Conservation (phyloP, 257 asterid genomes). For the Nicotiana benthamiana region DNA sequence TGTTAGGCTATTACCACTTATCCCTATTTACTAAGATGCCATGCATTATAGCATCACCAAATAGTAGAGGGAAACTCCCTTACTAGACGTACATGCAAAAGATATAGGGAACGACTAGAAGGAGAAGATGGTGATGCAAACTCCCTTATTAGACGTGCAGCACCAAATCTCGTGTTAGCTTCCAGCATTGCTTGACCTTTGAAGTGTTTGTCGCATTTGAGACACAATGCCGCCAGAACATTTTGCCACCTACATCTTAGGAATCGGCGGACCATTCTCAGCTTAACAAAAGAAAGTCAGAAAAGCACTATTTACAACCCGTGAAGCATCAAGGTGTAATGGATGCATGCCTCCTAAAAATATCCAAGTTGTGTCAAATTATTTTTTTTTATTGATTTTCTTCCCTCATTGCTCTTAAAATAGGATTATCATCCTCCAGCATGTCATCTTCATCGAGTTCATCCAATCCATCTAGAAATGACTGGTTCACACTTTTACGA, state of each 20-base stretch:
- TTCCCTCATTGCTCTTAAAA: slow-evolving; percentile 33
- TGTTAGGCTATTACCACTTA: neutral
- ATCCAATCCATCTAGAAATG: slow-evolving; percentile 59
- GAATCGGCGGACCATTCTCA: neutral
- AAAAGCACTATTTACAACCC: neutral
- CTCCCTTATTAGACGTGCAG: neutral
- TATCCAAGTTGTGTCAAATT: neutral
- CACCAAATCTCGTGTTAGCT: neutral
- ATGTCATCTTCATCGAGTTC: slow-evolving; percentile 51
- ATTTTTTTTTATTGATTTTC: slow-evolving; percentile 13
- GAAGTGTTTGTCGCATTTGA: neutral
- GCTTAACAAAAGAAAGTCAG: neutral
- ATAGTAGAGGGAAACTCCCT: neutral
- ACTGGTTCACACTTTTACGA: slow-evolving; percentile 81
- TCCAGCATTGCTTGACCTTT: neutral
- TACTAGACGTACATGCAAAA: neutral
- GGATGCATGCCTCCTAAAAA: neutral
- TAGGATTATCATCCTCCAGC: slow-evolving; percentile 29
- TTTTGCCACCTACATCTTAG: neutral
- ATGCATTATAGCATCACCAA: neutral
- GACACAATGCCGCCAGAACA: neutral
- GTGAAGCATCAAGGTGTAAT: neutral
- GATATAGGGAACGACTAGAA: neutral
- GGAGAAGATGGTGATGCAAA: neutral
- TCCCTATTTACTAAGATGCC: neutral